Evolutionary conservation across 352 stramenopile genomes (phyloP), one percentile per base, ranked within the genome.

Genomic region (Phytophthora podocarpi): DNA sequence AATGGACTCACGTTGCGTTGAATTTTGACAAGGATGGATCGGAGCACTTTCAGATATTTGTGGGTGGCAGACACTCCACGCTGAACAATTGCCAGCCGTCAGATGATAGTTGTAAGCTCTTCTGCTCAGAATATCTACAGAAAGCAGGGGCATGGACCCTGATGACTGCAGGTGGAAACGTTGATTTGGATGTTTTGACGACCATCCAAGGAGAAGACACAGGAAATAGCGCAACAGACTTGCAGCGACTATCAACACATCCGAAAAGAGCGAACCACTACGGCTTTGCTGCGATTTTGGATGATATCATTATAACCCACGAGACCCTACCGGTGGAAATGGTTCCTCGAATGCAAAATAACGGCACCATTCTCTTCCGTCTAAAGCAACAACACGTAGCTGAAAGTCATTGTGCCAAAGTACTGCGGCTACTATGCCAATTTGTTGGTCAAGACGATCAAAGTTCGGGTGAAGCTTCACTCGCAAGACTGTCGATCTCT

Each of bases 351-450:
- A 51, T 84, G 32, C 54, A 60, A 11, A 13, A 23, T 10, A 67
- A 45, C 28, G 77, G 72, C 2, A 62, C 58, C 1, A n/a, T 70
- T 53, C 54, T 87, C 6, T 71, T 84, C 34, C 72, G 63, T 9
- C 60, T 82, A 23, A 81, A 83, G 35, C 70, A 69, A 15, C 63
- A 63, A 4, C 24, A 74, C 26, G 20, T 67, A 6, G 31, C 58
- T 15, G 67, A 80, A 48, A 58, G 2, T 4, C 40, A 83, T 18
- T 78, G 64, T 42, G 35, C 24, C 4, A 59, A 78, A 11, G 35
- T 83, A 15, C 50, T 87, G 23, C 43, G 64, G 5, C 32, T 87
- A 13, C 47, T 87, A n/a, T 79, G 64, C 13, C 68, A 59, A 32
- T 45, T 81, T 11, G 51, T 62, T 32, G 18, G n/a, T 5, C 10